Evolutionary conservation across 106 monocot species (phyloP), one percentile per base, ranked within the genome.

Genomic region (Dactylorhiza incarnata): DNA sequence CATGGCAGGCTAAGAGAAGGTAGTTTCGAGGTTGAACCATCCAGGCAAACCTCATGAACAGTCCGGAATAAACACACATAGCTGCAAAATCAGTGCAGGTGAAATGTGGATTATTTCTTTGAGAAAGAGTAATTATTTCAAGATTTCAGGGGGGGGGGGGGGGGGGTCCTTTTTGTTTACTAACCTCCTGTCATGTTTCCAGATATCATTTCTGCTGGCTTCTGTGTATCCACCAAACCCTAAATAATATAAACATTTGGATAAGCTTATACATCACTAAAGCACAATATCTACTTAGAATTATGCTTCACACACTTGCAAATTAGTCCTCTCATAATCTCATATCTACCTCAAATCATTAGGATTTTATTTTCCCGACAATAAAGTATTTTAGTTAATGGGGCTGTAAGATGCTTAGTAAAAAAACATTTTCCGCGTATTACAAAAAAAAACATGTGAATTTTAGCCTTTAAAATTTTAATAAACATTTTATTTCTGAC

Each of bases 11-110:
- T 77, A 99, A 82, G 80, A 99, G 97, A 20, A 94, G 83, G 73
- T 99, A 99, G 74, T 99, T 99, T 62, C 97, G 84, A 17, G 97
- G 97, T 50, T 89, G 91, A 45, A 99, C 91, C 97, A 99, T 99
- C 97, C 97, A 99, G 11, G 97, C 97, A 78, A 99, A 99, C 63
- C 97, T 94, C 94, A 99, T 99, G 81, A 99, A 99, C 37, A 99
- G 91, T 50, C 82, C 91, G 3, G 97, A 99, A 73, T 94, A 99
- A 9, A 99, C 79, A 59, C 95, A 95, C 95, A 95, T 95, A 51
- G 78, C 95, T 95, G 86, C 83, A 83, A 50, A 54, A 82, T 48
- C 22, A 73, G 69, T 13, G 52, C 9, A 73, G 23, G 50, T 59
- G 9, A 47, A 10, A 26, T 20, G 43, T 17, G 9, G 20, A 25